Conservation (phyloP, 495 filamentous ascomycete genomes). For the Aspergillus affinis region DNA sequence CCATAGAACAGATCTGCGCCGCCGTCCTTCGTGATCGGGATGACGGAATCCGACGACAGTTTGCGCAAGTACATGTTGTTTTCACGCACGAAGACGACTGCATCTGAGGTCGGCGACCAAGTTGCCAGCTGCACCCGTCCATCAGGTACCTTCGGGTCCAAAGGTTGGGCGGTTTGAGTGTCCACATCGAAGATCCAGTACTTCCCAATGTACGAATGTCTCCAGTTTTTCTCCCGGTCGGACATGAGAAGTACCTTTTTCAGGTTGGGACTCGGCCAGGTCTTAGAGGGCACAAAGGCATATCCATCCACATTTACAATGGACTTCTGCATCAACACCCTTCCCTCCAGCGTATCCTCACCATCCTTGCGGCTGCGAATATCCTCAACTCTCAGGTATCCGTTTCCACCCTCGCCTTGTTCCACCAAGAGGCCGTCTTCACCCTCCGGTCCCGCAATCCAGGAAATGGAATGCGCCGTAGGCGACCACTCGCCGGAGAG, state of each 20-base stretch:
- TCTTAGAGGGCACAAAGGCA: conserved; percentile 50
- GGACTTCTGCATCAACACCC: conserved; percentile 71
- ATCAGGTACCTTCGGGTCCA: conserved; percentile 68
- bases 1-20: conserved; percentile 88
- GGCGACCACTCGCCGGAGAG: conserved; percentile 70
- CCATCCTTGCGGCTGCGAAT: conserved; percentile 59
- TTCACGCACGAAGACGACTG: conserved; percentile 77
- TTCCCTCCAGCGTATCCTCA: conserved; percentile 46
- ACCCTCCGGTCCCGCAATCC: conserved; percentile 82
- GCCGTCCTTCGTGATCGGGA: conserved; percentile 81
- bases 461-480: conserved; percentile 69
- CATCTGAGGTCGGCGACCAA: conserved; percentile 87
- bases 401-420: conserved; percentile 55
- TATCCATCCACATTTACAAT: conserved; percentile 57
- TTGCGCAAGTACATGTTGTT: conserved; percentile 88
- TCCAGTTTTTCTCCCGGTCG: conserved; percentile 71
- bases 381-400: conserved; percentile 85
- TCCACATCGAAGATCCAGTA: conserved; percentile 96
- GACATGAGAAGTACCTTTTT: conserved; percentile 81
- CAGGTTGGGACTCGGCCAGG: conserved; percentile 79
- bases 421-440: conserved; percentile 86
- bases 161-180: conserved; percentile 71
- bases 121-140: conserved; percentile 77
- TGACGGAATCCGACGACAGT: conserved; percentile 57
- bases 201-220: conserved; percentile 77